Evolutionary conservation across 176 grass and related monocot genomes (phyloP).

Genomic region (sorghum (Sorghum bicolor)): Sorghum_bicolor_NCBIv3 NC_012878.2:782001-782500

Average conservation of each 20-base stretch:
- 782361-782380: neutral
- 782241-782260: conserved; percentile 35
- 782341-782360: neutral
- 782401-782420: conserved; percentile 29
- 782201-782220: conserved; percentile 2
- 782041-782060: conserved; percentile 58
- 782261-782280: conserved; percentile 38
- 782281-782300: conserved; percentile 23
- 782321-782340: conserved; percentile 18
- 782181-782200: neutral
- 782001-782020: conserved; percentile 66
- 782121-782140: conserved; percentile 19
- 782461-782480: conserved; percentile 31
- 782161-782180: neutral
- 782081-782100: conserved; percentile 64
- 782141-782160: conserved; percentile 36
- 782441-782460: conserved; percentile 24
- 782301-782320: conserved; percentile 19
- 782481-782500: conserved; percentile 15
- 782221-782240: conserved; percentile 17
- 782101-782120: conserved; percentile 44
- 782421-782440: conserved; percentile 42
- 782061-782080: conserved; percentile 65
- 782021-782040: conserved; percentile 69
- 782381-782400: neutral